Evolutionary conservation across 345 rosid genomes (phyloP), one percentile per base, ranked within the genome.

Genomic region (Acer yangbiense): DNA sequence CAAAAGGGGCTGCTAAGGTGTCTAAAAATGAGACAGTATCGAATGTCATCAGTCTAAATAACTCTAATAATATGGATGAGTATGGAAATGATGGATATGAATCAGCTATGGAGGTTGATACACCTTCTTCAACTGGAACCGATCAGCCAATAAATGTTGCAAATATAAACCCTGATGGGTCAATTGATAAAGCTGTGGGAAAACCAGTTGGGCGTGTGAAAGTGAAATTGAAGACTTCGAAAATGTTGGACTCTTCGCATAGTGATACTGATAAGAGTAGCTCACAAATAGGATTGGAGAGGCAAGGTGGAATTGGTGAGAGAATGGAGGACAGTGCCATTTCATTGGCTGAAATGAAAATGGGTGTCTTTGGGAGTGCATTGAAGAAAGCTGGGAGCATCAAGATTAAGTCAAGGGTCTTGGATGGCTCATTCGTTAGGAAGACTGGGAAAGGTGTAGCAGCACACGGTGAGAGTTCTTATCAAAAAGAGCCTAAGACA

Each of bases 191-290:
- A 58, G 78, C 86, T 11, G 50, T 67, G 0, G 94, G 77, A 1
- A 93, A 86, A 77, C 74, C 90, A 0, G 82, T 87, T 64, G 89
- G 89, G 20, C 90, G 90, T 50, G 93, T 92, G 46, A 92, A 96
- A 85, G 97, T 96, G 43, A 94, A 94, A 87, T 80, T 94, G 66
- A 92, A 90, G 88, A 87, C 91, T 72, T 79, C 95, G 0, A 92
- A 88, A 88, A 50, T 82, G 9, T 78, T 89, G 70, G 97, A 92
- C 55, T 87, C 91, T 3, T 78, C 77, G 8, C 89, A 82, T 46
- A 80, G 84, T 76, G 96, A 89, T 83, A 82, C 86, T 1, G 94
- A 81, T 71, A 87, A 87, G 90, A 87, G 86, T 69, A 88, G 90
- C 86, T 85, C 82, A 27, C 89, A 77, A 46, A 69, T 78, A 71